phyloP scores from a whole-genome alignment of 2,329 filamentous ascomycete species.

The Epichloe coenophiala region DNA sequence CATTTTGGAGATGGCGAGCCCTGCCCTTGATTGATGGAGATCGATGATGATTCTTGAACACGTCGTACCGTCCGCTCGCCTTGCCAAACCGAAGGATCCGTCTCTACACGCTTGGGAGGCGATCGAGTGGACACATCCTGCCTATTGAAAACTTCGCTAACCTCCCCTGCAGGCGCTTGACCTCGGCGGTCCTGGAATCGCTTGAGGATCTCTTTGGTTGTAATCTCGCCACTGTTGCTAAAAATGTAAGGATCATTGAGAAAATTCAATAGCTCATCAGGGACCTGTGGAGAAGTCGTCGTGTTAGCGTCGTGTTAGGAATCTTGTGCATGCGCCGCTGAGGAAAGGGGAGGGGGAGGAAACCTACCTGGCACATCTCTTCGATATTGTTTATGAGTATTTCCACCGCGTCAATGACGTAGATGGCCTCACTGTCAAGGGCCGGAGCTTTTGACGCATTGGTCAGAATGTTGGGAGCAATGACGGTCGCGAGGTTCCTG shows the following conservation, averaged over 20 bases:
- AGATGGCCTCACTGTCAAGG: conserved; percentile 78
- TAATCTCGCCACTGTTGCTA: conserved; percentile 71
- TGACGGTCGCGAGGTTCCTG: conserved; percentile 92
- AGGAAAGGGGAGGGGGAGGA: accelerated
- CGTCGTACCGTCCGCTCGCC: conserved; percentile 76
- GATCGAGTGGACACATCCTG: conserved; percentile 43
- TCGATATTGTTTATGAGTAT: conserved; percentile 87
- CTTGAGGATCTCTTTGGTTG: conserved; percentile 93
- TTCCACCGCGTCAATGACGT: conserved; percentile 86
- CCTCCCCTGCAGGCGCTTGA: conserved; percentile 45
- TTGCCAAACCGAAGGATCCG: conserved; percentile 73
- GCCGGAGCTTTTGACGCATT: conserved; percentile 50
- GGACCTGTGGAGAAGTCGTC: conserved; percentile 47
- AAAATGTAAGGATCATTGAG: conserved; percentile 74
- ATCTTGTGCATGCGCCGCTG: neutral
- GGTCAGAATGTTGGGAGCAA: conserved; percentile 88
- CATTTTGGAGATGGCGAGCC: conserved; percentile 37
- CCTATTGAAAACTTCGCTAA: conserved; percentile 42
- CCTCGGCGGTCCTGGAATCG: conserved; percentile 69
- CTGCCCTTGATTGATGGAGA: conserved; percentile 21
- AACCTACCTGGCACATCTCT: conserved; percentile 89
- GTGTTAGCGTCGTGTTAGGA: neutral
- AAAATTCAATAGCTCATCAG: conserved; percentile 77
- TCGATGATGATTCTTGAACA: conserved; percentile 46
- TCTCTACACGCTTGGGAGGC: conserved; percentile 57